A percentile compares a stretch with the other conserved stretches of the same genome.
phyloP scores from a whole-genome alignment of 345 rosid species.

The Lepidium aucheri region DNA sequence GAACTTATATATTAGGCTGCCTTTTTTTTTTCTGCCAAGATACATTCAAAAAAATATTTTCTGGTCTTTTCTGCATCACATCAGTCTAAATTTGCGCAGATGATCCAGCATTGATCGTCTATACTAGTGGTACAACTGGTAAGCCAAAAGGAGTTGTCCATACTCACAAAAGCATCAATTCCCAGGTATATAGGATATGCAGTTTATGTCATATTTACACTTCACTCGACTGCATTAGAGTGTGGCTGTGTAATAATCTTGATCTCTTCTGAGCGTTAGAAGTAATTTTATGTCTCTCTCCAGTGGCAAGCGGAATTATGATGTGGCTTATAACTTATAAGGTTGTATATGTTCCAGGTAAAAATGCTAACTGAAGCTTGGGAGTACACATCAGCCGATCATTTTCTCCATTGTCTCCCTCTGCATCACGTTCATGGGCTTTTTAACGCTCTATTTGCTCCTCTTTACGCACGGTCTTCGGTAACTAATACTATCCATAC shows the following conservation, averaged over 20 bases:
- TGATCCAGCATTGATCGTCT: constrained; percentile 83
- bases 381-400: constrained; percentile 80
- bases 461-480: constrained; percentile 68
- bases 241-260: not conserved
- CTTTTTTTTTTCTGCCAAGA: not conserved
- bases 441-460: constrained; percentile 84
- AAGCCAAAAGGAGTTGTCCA: constrained; percentile 99
- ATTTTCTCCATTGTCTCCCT: constrained; percentile 87
- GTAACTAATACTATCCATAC: constrained; percentile 29
- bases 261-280: not conserved
- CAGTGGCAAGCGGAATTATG: not conserved
- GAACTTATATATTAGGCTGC: constrained; percentile 3
- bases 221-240: not conserved
- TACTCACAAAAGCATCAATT: constrained; percentile 70
- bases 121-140: constrained; percentile 98
- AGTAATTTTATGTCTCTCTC: constrained; percentile 10
- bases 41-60: constrained; percentile 1
- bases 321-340: not conserved
- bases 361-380: constrained; percentile 77
- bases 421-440: constrained; percentile 98
- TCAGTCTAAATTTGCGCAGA: constrained; percentile 32
- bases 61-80: constrained; percentile 7
- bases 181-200: constrained; percentile 51
- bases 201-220: not conserved
- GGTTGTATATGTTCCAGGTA: constrained; percentile 45